phyloP scores from a whole-genome alignment of 805 yeast species.

The Myxozyma monticola region DNA sequence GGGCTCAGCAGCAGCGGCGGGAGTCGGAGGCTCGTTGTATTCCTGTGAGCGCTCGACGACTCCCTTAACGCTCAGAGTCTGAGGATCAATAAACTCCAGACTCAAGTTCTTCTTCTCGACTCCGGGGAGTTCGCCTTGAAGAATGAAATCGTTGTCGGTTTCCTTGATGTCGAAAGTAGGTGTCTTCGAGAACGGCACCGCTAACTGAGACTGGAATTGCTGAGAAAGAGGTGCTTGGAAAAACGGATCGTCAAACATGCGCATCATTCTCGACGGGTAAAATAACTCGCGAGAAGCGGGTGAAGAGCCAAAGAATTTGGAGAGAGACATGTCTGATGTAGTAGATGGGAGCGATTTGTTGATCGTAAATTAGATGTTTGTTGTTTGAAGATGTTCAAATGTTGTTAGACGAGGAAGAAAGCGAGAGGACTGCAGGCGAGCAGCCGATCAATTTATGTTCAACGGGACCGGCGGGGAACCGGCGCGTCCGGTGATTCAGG shows the following conservation, averaged over 20 bases:
- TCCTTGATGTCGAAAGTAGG: constrained; percentile 30
- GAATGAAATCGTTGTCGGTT: constrained; percentile 22
- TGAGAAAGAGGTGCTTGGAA: constrained; percentile 14
- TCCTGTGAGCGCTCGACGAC: constrained; percentile 23
- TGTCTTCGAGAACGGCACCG: constrained; percentile 9
- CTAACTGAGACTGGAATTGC: constrained; percentile 9
- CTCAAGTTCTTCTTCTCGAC: constrained; percentile 25
- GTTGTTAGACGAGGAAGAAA: too few relatives aligned
- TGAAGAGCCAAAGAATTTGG: constrained; percentile 17
- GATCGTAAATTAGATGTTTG: too few relatives aligned
- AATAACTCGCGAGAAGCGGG: constrained; percentile 14
- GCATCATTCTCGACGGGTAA: constrained; percentile 9
- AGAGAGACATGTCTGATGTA: constrained; percentile 21
- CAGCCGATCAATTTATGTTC: too few relatives aligned
- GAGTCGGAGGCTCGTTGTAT: constrained; percentile 3
- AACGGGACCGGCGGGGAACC: too few relatives aligned
- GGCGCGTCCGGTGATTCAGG: too few relatives aligned
- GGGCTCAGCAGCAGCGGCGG: neutral
- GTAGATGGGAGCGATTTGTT: too few relatives aligned
- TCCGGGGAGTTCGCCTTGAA: constrained; percentile 31
- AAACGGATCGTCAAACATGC: constrained; percentile 23
- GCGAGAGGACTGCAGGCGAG: too few relatives aligned
- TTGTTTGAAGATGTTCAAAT: too few relatives aligned
- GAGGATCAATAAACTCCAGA: constrained; percentile 26
- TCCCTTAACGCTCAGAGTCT: constrained; percentile 28